Base-by-base conservation (phyloP, 2,329 filamentous ascomycete species). In the Diaporthe helianthi region DNA sequence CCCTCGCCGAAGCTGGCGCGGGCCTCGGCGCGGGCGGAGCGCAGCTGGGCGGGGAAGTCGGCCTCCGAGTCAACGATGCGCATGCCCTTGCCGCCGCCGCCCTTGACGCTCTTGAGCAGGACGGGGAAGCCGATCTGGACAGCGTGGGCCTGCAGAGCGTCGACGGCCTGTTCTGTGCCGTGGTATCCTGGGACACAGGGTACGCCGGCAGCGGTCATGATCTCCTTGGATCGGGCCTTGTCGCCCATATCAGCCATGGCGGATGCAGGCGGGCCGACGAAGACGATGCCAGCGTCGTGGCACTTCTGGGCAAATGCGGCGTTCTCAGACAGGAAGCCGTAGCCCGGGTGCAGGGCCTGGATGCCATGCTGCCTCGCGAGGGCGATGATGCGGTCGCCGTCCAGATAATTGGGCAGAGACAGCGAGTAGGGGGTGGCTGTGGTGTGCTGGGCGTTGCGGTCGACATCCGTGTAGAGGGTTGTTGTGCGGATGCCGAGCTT, bases 101-200 rank as follows among this genome's bases (percentile, higher is more conserved):
- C 92, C 70, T 88, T 88, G 15, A 93, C 92, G 72, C 92, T 93
- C 83, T 97, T 97, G 64, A 93, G 83, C 75, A 94, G 85, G 8
- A 94, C 90, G 15, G 90, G 90, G 73, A 90, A 92, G 33, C 83
- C 84, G 73, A 92, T 83, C 73, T 92, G 89, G 74, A 87, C 87
- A 9, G 96, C 95, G 78, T 95, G 89, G 12, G 84, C 82, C 67
- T 93, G 78, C 31, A 91, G 79, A 73, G 87, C 80, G 67, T 82
- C 79, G 55, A 86, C 84, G 60, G 91, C 89, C 81, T 99, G 96
- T 65, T 97, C 93, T 1, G 85, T 76, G 22, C 96, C 96, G 78
- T 98, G 96, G 76, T 99, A 99, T 0, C 96, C 96, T 0, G 96
- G 96, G 60, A 99, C 96, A 76, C 96, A 98, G 5, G 94, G 94